phyloP scores from a whole-genome alignment of 1,139 yeast species.

The Entelexis sorbosivorans region DNA sequence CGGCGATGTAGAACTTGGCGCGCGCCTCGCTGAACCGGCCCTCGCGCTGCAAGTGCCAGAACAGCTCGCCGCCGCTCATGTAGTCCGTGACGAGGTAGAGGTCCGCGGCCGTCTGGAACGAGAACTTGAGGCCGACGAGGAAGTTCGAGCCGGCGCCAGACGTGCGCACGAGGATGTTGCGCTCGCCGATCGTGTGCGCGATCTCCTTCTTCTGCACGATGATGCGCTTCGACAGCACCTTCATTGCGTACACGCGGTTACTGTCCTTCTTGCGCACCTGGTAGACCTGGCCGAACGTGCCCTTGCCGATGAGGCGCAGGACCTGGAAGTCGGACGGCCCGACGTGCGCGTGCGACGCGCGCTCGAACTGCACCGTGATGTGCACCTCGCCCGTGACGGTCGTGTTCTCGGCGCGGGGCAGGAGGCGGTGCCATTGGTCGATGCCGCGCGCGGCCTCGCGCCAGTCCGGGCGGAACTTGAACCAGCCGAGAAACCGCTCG shows the following conservation, averaged over 20 bases:
- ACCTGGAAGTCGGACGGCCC: slow-evolving; percentile 94
- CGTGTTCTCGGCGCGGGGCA: slow-evolving; percentile 47
- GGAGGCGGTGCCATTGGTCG: slow-evolving; percentile 61
- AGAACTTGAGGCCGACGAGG: slow-evolving; percentile 86
- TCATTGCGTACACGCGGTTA: slow-evolving; percentile 89
- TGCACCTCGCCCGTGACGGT: slow-evolving; percentile 61
- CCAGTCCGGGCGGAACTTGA: slow-evolving; percentile 21
- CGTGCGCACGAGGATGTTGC: slow-evolving; percentile 86
- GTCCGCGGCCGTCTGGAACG: slow-evolving; percentile 90
- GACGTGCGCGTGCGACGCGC: slow-evolving; percentile 59
- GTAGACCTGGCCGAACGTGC: slow-evolving; percentile 94
- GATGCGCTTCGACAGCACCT: slow-evolving; percentile 82
- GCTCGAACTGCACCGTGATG: slow-evolving; percentile 62
- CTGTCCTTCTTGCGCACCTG: slow-evolving; percentile 89
- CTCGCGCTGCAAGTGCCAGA: slow-evolving; percentile 95
- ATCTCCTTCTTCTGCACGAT: slow-evolving; percentile 94
- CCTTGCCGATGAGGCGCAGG: slow-evolving; percentile 79
- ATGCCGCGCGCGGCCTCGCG: slow-evolving; percentile 30
- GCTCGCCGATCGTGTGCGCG: slow-evolving; percentile 94
- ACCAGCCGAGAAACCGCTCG: slow-evolving; percentile 65
- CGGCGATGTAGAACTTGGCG: slow-evolving; percentile 94
- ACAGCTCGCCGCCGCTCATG: slow-evolving; percentile 96
- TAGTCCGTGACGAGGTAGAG: slow-evolving; percentile 88
- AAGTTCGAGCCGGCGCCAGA: slow-evolving; percentile 65
- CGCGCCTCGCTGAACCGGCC: slow-evolving; percentile 86